Evolutionary conservation across 169 alveolate genomes (phyloP), one percentile per base, ranked within the genome.

Genomic region (Theileria parva): DNA sequence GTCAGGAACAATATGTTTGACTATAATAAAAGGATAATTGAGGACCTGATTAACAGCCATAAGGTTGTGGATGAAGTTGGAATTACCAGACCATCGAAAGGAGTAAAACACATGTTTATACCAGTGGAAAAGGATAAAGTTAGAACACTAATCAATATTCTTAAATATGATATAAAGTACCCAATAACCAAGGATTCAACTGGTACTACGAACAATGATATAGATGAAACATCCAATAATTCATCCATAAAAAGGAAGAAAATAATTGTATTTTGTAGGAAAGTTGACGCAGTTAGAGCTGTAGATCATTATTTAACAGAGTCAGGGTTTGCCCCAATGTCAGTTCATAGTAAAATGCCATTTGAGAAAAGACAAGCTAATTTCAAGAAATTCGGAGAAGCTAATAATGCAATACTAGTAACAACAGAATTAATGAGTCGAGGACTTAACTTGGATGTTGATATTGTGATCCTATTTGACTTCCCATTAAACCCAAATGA

Each of bases 281-380:
- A 32, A 19, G 57, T 83, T 44, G 59, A 53, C 50, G 76, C 86
- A 23, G 75, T 80, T 17, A 64, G 87, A n/a, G 89, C 89, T 6
- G 75, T 83, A 71, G 83, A 76, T 44, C 72, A 83, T 71, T 66
- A 64, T 34, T 80, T 83, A 13, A 51, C 53, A 59, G 89, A 83
- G 30, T 77, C 86, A 8, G 89, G 89, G 27, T 53, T 75, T 23
- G 74, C 79, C 50, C 86, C 89, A 17, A 75, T 78, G 0, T 60
- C 86, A 27, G 70, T 83, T 50, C 86, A 83, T 39, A 86, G 89
- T 23, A 66, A 83, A 32, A 57, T 83, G 50, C 89, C 89, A n/a
- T 39, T 83, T 15, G 53, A 74, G 81, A 68, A 64, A 55, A 80
- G 89, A 30, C 30, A 80, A 37, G 19, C 23, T 51, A 66, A 75